A percentile compares a stretch with the other conserved stretches of the same genome.
phyloP scores from a whole-genome alignment of 495 filamentous ascomycete species.

The Lophiostoma macrostomum region DNA sequence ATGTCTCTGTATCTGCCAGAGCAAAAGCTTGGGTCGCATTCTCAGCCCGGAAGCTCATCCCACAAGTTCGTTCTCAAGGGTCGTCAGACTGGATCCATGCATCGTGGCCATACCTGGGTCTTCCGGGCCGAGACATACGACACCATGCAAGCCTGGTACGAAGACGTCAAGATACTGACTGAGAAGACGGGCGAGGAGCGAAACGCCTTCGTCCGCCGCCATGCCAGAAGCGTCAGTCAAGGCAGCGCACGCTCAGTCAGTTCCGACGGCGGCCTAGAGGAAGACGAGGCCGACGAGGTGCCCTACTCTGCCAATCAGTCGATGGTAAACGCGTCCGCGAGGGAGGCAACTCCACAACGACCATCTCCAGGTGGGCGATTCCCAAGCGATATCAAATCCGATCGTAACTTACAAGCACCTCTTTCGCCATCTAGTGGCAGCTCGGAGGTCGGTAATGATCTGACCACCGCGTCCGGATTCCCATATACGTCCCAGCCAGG shows the following conservation, averaged over 20 bases:
- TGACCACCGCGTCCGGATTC: slow-evolving; percentile 54
- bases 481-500: slow-evolving; percentile 5
- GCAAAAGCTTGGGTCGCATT: slow-evolving; percentile 92
- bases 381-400: slow-evolving; percentile 79
- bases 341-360: slow-evolving; percentile 48
- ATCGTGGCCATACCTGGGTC: slow-evolving; percentile 95
- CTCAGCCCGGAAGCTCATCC: slow-evolving; percentile 76
- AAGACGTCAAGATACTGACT: slow-evolving; percentile 82
- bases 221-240: slow-evolving; percentile 71
- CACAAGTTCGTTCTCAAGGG: slow-evolving; percentile 98
- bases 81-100: slow-evolving; percentile 87
- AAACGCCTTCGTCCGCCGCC: slow-evolving; percentile 76
- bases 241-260: slow-evolving; percentile 63
- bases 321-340: slow-evolving; percentile 28
- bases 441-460: slow-evolving; percentile 59
- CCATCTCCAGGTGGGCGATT: slow-evolving; percentile 85
- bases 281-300: slow-evolving; percentile 75
- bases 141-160: slow-evolving; percentile 96
- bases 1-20: slow-evolving; percentile 96
- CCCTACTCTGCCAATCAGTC: slow-evolving; percentile 46
- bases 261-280: slow-evolving; percentile 75
- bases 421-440: slow-evolving; percentile 72
- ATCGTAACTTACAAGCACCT: slow-evolving; percentile 73
- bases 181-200: slow-evolving; percentile 88
- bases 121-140: slow-evolving; percentile 94